Conservation (phyloP, 2,329 filamentous ascomycete species). For the Penicillium expansum region DNA sequence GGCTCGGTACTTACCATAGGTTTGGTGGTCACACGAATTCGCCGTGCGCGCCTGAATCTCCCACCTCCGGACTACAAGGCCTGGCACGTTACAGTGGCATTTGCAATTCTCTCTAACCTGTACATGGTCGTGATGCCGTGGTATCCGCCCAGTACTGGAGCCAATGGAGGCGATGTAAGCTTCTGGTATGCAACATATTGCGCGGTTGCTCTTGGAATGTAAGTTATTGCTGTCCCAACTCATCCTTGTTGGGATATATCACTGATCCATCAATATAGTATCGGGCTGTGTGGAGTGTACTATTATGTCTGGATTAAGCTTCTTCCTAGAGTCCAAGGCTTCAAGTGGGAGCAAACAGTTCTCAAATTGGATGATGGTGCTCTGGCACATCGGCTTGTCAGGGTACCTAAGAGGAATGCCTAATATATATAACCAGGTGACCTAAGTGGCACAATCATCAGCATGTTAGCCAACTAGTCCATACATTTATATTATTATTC, state of each 20-base stretch:
- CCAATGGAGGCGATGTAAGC: constrained; percentile 62
- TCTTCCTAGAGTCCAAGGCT: constrained; percentile 54
- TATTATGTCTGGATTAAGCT: constrained; percentile 59
- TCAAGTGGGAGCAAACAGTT: constrained; percentile 56
- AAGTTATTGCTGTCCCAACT: constrained; percentile 35
- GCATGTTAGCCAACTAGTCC: no score
- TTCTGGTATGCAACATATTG: constrained; percentile 74
- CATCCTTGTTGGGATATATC: background rate
- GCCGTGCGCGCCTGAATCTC: constrained; percentile 49
- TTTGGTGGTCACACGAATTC: constrained; percentile 1
- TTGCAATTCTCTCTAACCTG: constrained; percentile 59
- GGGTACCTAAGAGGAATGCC: constrained; percentile 45
- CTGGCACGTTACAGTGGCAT: constrained; percentile 58
- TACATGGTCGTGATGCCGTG: constrained; percentile 69
- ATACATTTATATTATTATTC: no score
- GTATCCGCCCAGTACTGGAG: constrained; percentile 63
- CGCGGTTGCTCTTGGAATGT: constrained; percentile 63
- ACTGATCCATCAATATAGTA: background rate
- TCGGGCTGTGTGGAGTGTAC: constrained; percentile 56
- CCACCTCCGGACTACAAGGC: constrained; percentile 54
- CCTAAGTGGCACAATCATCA: no score
- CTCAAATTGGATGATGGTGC: constrained; percentile 51
- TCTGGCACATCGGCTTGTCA: constrained; percentile 52
- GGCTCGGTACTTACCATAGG: constrained; percentile 1
- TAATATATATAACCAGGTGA: background rate